A percentile compares a stretch with the other conserved stretches of the same genome.
Evolutionary conservation across 495 filamentous ascomycete genomes (phyloP).

Genomic region (Poronia punctata): DNA sequence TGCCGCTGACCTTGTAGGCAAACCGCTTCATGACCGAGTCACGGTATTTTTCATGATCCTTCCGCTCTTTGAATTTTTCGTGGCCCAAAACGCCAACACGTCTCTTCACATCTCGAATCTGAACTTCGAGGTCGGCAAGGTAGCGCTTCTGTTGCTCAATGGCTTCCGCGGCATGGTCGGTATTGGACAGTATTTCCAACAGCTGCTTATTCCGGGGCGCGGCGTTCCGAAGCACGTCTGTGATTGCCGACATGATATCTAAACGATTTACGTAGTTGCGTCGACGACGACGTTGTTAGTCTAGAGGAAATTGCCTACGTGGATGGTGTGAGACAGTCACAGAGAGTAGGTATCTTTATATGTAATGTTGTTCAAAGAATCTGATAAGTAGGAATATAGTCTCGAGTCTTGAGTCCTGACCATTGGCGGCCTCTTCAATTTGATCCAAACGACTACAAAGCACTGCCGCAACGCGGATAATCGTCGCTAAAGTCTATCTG

Average conservation of each 20-base stretch:
- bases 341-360: too few relatives aligned
- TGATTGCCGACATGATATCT: constrained; percentile 17
- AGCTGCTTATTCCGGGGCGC: constrained; percentile 27
- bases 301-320: too few relatives aligned
- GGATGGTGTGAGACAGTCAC: too few relatives aligned
- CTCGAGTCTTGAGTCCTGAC: too few relatives aligned
- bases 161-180: constrained; percentile 34
- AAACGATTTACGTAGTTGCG: too few relatives aligned
- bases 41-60: constrained; percentile 42
- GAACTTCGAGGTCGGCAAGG: constrained; percentile 29
- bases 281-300: too few relatives aligned
- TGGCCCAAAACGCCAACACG: constrained; percentile 18
- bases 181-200: constrained; percentile 30
- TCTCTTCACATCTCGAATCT: constrained; percentile 19
- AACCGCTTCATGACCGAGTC: constrained; percentile 39
- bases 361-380: too few relatives aligned
- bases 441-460: too few relatives aligned
- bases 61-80: constrained; percentile 32
- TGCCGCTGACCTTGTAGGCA: constrained; percentile 37
- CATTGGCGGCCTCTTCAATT: too few relatives aligned
- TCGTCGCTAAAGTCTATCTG: too few relatives aligned
- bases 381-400: too few relatives aligned
- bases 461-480: too few relatives aligned
- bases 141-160: constrained; percentile 33
- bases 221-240: constrained; percentile 19